Conservation (phyloP, 495 filamentous ascomycete species). For the Xylaria nigripes region DNA sequence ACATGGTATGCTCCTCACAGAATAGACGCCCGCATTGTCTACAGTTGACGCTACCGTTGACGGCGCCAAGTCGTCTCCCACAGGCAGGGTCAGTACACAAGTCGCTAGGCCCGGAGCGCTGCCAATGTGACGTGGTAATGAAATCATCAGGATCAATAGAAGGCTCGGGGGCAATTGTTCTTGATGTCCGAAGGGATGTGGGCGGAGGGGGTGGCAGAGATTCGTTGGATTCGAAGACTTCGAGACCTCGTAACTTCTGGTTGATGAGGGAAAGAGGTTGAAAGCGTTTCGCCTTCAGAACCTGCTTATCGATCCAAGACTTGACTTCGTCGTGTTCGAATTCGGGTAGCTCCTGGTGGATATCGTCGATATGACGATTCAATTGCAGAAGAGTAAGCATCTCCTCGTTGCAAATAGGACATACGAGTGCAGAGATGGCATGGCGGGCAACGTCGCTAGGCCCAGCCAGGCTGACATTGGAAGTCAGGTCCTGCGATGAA, state of each 20-base stretch:
- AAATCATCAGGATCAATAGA: conserved; percentile 79
- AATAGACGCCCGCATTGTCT: conserved; percentile 86
- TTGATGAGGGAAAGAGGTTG: conserved; percentile 79
- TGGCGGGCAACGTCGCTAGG: conserved; percentile 30
- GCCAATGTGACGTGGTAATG: conserved; percentile 84
- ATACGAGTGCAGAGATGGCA: conserved; percentile 56
- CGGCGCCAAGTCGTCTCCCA: conserved; percentile 64
- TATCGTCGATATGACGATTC: conserved; percentile 92
- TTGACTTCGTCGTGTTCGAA: conserved; percentile 94
- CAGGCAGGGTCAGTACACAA: conserved; percentile 81
- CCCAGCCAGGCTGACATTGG: conserved; percentile 40
- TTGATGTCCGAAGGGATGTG: conserved; percentile 15
- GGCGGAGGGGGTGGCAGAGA: conserved; percentile 21
- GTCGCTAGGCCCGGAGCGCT: conserved; percentile 62
- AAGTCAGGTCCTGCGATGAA: conserved; percentile 37
- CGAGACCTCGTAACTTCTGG: conserved; percentile 93
- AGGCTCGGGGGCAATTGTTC: conserved; percentile 27
- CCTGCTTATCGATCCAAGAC: conserved; percentile 95
- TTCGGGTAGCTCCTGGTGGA: conserved; percentile 87
- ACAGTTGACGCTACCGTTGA: conserved; percentile 83
- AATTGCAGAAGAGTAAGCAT: conserved; percentile 94
- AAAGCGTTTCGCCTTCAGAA: conserved; percentile 90
- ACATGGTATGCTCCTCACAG: conserved; percentile 98
- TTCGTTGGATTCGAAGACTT: conserved; percentile 96
- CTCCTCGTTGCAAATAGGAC: conserved; percentile 94